phyloP scores from a whole-genome alignment of 345 rosid species.

The Eucalyptus sp. region DNA sequence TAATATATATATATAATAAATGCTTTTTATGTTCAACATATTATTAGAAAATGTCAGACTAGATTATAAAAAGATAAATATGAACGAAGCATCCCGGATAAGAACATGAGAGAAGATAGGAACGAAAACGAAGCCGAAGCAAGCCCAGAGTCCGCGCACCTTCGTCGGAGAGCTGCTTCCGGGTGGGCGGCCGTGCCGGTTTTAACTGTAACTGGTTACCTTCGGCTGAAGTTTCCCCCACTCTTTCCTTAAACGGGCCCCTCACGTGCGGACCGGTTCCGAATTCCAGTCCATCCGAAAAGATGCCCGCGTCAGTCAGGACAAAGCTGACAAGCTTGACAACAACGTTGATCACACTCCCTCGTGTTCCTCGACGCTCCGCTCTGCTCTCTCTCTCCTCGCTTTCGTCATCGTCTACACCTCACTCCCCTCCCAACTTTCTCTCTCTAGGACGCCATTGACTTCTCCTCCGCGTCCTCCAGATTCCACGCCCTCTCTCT shows the following conservation, averaged over 20 bases:
- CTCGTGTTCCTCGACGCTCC: background rate
- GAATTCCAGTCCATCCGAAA: background rate
- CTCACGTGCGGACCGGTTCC: background rate
- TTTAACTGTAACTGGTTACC: background rate
- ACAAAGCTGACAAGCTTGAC: background rate
- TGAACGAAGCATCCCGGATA: background rate
- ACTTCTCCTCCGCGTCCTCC: background rate
- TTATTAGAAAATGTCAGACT: background rate
- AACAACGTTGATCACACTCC: background rate
- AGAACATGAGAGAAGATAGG: background rate
- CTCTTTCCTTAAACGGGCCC: background rate
- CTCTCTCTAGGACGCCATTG: background rate
- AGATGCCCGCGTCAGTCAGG: background rate
- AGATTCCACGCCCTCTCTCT: background rate
- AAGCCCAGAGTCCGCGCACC: background rate
- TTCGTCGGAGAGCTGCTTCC: background rate
- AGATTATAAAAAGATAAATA: background rate
- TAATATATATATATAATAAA: too few relatives aligned
- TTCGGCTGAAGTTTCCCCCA: background rate
- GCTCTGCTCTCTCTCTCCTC: background rate
- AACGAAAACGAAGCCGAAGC: background rate
- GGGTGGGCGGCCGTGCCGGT: background rate
- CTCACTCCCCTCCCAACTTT: background rate
- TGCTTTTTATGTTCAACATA: accelerated
- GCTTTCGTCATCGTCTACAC: background rate